These are phyloP conservation scores for Solanum microdontum DNA, from an alignment of 257 asterid genomes.

Conservation along the genomic window DNA sequence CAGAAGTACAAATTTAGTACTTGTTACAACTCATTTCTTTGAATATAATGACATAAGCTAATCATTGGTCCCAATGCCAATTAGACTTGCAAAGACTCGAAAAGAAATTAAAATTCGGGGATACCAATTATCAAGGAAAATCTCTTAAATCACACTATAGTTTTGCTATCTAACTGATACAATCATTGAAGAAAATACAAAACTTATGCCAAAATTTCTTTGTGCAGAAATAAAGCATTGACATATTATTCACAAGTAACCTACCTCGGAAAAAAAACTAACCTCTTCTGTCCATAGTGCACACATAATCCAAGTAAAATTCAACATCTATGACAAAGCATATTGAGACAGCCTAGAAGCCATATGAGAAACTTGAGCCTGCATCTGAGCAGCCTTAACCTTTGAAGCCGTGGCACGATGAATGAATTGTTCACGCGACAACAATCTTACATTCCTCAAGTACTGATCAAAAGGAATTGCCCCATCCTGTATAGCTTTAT, in stretches of 20 bases:
- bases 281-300: not conserved
- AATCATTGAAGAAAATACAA: not conserved
- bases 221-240: not conserved
- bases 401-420: conserved; percentile 76
- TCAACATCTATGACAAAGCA: conserved; percentile 12
- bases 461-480: conserved; percentile 79
- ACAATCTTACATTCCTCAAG: conserved; percentile 67
- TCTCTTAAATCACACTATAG: not conserved
- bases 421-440: conserved; percentile 77
- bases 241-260: not conserved
- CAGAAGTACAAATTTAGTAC: not conserved
- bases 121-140: not conserved
- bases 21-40: not conserved
- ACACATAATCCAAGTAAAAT: not conserved
- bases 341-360: conserved; percentile 65
- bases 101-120: not conserved
- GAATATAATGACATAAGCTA: not conserved
- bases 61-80: not conserved
- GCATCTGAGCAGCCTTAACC: conserved; percentile 85
- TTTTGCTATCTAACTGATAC: not conserved
- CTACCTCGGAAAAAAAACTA: not conserved
- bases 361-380: conserved; percentile 83
- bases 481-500: conserved; percentile 80
- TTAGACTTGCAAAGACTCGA: not conserved
- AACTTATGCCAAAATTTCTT: not conserved